Evolutionary conservation across 1,139 yeast genomes (phyloP), one percentile per base, ranked within the genome.

Genomic region (Geotrichum macrosporum): DNA sequence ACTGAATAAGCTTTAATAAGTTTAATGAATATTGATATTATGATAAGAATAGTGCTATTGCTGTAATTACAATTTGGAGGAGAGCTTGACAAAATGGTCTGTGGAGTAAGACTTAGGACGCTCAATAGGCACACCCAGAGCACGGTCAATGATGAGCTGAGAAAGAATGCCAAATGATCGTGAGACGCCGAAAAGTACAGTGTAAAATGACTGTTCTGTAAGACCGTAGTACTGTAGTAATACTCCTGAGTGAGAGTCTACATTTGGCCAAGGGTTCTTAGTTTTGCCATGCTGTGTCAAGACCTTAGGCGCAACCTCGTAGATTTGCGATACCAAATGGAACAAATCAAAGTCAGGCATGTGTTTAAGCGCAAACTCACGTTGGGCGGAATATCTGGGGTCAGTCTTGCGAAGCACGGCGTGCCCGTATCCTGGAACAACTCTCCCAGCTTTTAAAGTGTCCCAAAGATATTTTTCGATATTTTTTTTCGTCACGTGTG

Each of bases 181-280:
- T 56, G 97, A 81, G 58, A 92, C 96, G 78, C 97, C 98, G 71
- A 92, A 92, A 67, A 89, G 78, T 48, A 92, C 98, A 49, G 98
- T 92, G 81, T 92, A 92, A 85, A 87, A 92, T 48, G 94, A 81
- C 63, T 88, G 85, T 76, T 92, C 95, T 54, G 85, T 84, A 72
- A 92, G 79, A 59, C 97, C 97, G 76, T 89, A 92, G 80, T 92
- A 88, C 74, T 89, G 95, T 75, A 92, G 81, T 63, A 92, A 75
- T 58, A 89, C 95, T 75, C 97, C 97, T 47, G 96, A 88, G 74
- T 87, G 95, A 51, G 96, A 86, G 73, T 89, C 97, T 62, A 89
- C 97, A 71, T 89, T 89, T 72, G 97, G 97, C 92, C 92, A 88
- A 73, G 96, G 96, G 80, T 88, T 89, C 81, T 87, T 86, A 66